Conservation (phyloP, 176 grass and related monocot species). For the Zoysia japonica region DNA sequence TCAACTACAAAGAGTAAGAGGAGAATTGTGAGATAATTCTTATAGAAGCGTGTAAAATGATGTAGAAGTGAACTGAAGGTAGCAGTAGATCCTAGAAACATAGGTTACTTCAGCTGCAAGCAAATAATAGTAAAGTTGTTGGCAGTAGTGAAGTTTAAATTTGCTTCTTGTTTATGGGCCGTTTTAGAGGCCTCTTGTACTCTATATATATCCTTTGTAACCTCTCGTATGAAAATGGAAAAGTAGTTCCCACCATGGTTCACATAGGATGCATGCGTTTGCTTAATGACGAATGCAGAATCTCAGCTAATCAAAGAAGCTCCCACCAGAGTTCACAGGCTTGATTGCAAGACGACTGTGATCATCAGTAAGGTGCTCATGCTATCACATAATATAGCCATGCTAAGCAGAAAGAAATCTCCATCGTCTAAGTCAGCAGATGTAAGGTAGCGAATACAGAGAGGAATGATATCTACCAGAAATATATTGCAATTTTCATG, state of each 20-base stretch:
- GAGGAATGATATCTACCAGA: conserved; percentile 13
- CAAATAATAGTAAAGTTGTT: too few relatives aligned
- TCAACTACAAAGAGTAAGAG: too few relatives aligned
- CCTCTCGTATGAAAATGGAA: too few relatives aligned
- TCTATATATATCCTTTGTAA: too few relatives aligned
- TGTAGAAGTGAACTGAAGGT: too few relatives aligned
- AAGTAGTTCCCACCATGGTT: background rate
- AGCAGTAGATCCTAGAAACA: too few relatives aligned
- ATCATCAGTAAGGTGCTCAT: background rate
- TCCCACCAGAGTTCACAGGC: conserved; percentile 14
- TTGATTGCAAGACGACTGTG: background rate
- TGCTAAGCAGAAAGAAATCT: background rate
- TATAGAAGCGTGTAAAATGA: too few relatives aligned
- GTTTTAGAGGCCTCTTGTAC: too few relatives aligned
- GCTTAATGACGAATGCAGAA: conserved; percentile 7
- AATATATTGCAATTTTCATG: conserved; percentile 24
- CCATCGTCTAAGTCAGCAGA: background rate
- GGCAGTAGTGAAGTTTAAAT: too few relatives aligned
- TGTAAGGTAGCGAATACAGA: background rate
- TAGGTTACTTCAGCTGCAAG: too few relatives aligned
- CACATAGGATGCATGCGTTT: conserved; percentile 22
- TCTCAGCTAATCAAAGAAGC: conserved; percentile 3
- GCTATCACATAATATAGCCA: background rate
- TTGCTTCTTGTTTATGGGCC: too few relatives aligned
- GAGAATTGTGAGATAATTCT: too few relatives aligned